Evolutionary conservation across 2,329 filamentous ascomycete genomes (phyloP).

Genomic region (Fusarium setosum): DNA sequence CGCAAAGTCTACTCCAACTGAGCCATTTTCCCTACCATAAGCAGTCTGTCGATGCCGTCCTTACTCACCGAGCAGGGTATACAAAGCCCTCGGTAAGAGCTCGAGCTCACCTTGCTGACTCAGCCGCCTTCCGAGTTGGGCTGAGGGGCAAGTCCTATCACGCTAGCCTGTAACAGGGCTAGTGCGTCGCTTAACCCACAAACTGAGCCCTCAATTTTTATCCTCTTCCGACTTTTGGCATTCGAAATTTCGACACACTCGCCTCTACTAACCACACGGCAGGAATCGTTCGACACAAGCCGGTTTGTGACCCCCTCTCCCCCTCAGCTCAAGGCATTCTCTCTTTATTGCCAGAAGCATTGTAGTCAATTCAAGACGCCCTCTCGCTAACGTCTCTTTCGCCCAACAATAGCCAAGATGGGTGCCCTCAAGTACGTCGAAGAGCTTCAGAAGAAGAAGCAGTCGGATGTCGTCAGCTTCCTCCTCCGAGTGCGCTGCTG

Average conservation of each 20-base stretch:
- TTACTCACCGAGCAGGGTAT: too few relatives aligned
- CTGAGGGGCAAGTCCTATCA: constrained; percentile 46
- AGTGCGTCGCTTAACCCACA: constrained; percentile 54
- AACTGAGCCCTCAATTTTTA: constrained; percentile 49
- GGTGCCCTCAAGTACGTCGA: constrained; percentile 99
- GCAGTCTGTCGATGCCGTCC: too few relatives aligned
- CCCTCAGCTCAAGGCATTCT: neutral
- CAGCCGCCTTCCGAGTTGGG: constrained; percentile 20
- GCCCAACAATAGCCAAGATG: constrained; percentile 75
- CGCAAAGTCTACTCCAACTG: too few relatives aligned
- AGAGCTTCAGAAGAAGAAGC: constrained; percentile 99
- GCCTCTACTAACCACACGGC: constrained; percentile 51
- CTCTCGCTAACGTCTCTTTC: constrained; percentile 42
- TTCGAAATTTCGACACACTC: constrained; percentile 47
- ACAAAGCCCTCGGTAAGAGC: constrained; percentile 1
- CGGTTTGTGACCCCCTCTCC: constrained; percentile 47
- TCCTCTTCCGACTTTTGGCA: constrained; percentile 47
- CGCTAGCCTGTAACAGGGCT: constrained; percentile 41
- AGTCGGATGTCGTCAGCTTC: constrained; percentile 99
- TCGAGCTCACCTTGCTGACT: constrained; percentile 37
- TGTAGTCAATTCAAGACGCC: neutral
- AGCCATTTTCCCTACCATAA: too few relatives aligned
- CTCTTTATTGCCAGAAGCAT: neutral
- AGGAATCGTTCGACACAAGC: constrained; percentile 50
- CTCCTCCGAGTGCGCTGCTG: constrained; percentile 99